These are phyloP conservation scores for Hyphopichia wangnamkhiaoensis DNA, from an alignment of 1,139 yeast species.

Conservation along the genomic window DNA sequence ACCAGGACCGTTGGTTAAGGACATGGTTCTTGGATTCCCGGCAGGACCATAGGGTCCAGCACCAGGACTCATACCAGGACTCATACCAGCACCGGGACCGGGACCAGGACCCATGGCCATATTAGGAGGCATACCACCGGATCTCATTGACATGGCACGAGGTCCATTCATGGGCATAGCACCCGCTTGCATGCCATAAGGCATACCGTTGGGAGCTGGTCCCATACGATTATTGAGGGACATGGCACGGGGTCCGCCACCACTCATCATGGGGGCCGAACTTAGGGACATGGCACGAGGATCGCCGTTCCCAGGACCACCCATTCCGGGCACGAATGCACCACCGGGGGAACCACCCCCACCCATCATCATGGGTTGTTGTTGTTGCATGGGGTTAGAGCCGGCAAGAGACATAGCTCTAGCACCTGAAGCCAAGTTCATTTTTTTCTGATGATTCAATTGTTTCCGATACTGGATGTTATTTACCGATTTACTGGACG, in stretches of 20 bases:
- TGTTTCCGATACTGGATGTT: conserved; percentile 68
- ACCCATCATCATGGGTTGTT: conserved; percentile 12
- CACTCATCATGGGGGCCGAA: conserved; percentile 5
- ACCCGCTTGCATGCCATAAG: background rate
- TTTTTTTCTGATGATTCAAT: conserved; percentile 66
- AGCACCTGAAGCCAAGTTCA: conserved; percentile 50
- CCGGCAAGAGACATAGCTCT: conserved; percentile 46
- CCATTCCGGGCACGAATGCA: too few relatives aligned
- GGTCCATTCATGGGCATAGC: background rate
- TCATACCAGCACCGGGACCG: background rate
- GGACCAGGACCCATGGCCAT: background rate
- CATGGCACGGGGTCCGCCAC: conserved; percentile 13
- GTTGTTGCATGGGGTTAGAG: conserved; percentile 33
- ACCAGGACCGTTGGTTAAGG: conserved; percentile 1
- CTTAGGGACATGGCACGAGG: conserved; percentile 16
- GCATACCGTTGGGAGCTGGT: background rate
- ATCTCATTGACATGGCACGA: background rate
- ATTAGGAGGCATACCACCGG: background rate
- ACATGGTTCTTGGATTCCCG: conserved; percentile 8
- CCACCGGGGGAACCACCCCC: background rate
- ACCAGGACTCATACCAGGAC: conserved; percentile 2
- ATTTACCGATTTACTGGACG: conserved; percentile 28
- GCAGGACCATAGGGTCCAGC: too few relatives aligned
- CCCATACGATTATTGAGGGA: conserved; percentile 12
- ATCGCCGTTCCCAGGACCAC: background rate